Evolutionary conservation across 495 filamentous ascomycete species (phyloP).

Genomic region (Penicillium cataractarum): DNA sequence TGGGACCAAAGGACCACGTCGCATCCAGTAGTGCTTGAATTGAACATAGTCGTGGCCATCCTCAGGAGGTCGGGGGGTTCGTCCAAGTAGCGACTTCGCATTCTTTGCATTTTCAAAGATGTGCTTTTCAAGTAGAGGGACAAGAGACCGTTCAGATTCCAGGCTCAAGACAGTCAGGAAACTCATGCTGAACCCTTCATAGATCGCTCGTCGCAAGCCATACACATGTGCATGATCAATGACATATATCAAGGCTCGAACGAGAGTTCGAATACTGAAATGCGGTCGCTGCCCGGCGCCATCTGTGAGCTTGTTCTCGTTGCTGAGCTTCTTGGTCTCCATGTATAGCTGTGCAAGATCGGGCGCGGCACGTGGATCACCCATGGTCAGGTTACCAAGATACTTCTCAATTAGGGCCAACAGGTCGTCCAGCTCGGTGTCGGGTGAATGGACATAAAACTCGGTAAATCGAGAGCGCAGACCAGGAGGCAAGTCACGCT

Average conservation of each 20-base stretch:
- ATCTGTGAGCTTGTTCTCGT: conserved; percentile 83
- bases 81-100: conserved; percentile 66
- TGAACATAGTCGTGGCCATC: conserved; percentile 81
- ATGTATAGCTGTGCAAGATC: conserved; percentile 86
- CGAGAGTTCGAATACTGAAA: conserved; percentile 94
- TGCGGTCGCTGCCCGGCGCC: conserved; percentile 92
- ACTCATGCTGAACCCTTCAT: conserved; percentile 98
- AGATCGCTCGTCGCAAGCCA: conserved; percentile 83
- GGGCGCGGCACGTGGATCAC: conserved; percentile 65
- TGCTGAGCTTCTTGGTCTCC: conserved; percentile 78
- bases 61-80: conserved; percentile 71
- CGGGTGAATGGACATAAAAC: conserved; percentile 86
- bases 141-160: conserved; percentile 74
- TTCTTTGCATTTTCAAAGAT: conserved; percentile 71
- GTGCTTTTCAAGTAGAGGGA: conserved; percentile 79
- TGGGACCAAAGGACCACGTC: conserved; percentile 64
- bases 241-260: conserved; percentile 84
- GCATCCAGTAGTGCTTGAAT: conserved; percentile 93
- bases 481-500: conserved; percentile 86
- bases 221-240: conserved; percentile 81
- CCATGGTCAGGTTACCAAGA: conserved; percentile 67
- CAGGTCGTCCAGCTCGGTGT: conserved; percentile 80
- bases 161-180: conserved; percentile 84
- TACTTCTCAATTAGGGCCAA: conserved; percentile 84
- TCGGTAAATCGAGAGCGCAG: conserved; percentile 90